Evolutionary conservation across 1,139 yeast genomes (phyloP).

Genomic region (Suhomyces atakaporum): DNA sequence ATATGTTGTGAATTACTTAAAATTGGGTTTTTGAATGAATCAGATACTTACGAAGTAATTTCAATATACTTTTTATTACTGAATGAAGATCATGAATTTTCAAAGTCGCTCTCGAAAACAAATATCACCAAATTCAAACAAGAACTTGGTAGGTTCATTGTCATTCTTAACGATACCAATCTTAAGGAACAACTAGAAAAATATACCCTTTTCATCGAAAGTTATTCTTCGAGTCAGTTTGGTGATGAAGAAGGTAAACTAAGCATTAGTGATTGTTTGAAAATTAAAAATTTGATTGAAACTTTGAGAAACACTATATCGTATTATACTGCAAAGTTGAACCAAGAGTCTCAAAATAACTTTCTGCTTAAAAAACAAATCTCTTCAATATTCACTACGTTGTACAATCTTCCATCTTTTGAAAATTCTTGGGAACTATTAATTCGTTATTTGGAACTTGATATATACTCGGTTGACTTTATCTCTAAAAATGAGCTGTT

Average conservation of each 20-base stretch:
- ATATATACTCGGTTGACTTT: conserved; percentile 37
- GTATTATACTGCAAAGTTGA: neutral
- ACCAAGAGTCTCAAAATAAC: neutral
- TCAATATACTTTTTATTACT: conserved; percentile 42
- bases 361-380: conserved; percentile 4
- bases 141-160: conserved; percentile 36
- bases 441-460: conserved; percentile 42
- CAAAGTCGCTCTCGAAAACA: conserved; percentile 11
- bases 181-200: conserved; percentile 23
- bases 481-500: conserved; percentile 15
- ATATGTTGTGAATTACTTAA: conserved; percentile 58
- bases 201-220: conserved; percentile 23
- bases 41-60: conserved; percentile 46
- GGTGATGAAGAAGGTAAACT: conserved; percentile 18
- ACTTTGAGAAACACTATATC: conserved; percentile 4
- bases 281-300: conserved; percentile 25
- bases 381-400: conserved; percentile 17
- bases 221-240: conserved; percentile 22
- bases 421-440: conserved; percentile 36
- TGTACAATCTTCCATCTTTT: conserved; percentile 25
- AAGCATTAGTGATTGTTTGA: conserved; percentile 15
- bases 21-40: conserved; percentile 63
- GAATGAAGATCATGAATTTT: conserved; percentile 23
- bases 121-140: conserved; percentile 34
- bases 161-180: conserved; percentile 22